Evolutionary conservation across 2,329 filamentous ascomycete species (phyloP), one percentile per base, ranked within the genome.

Genomic region (Amauroascus niger): DNA sequence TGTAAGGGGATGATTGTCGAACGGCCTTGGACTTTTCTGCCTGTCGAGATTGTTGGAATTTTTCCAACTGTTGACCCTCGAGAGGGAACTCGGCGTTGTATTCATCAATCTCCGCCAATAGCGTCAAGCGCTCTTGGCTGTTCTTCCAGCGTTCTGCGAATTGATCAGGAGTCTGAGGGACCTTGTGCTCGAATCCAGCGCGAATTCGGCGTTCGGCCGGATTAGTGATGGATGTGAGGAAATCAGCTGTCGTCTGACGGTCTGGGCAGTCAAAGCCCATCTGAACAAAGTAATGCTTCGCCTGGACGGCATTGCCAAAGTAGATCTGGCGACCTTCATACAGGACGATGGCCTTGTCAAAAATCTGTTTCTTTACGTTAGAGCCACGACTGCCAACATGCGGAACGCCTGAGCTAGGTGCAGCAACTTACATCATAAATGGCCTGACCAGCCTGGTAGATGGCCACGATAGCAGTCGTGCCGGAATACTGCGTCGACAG

Each of bases 381-480:
- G 55, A 41, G 4, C 26, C 26, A 3, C 13, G 13, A 26, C 33
- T 18, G 7, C 20, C 4, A 64, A 61, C 28, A 61, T 62, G 16
- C 26, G 9, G 26, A 30, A 30, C 5, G 4, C 18, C 35, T 3
- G n/a, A 9, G 61, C 47, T 65, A 30, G 35, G 22, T 14, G 28
- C 32, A 32, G 1, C 22, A 39, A 39, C 55, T 55, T 24, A 58
- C 54, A 49, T 76, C 76, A 70, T 87, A 90, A 56, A 91, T 88
- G 61, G 81, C 88, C 69, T 93, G 86, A 0, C 84, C 88, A 0
- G 87, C 87, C 66, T 94, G 88, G 67, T 94, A 95, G 0, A 95
- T 75, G 0, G 88, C 88, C 2, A 94, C 88, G 57, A 93, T 89
- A 0, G 87, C 91, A 1, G 86, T 87, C 0, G 83, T 88, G 65